Conservation (phyloP, 139 green algal genomes). For the Coelastrella sp. region DNA sequence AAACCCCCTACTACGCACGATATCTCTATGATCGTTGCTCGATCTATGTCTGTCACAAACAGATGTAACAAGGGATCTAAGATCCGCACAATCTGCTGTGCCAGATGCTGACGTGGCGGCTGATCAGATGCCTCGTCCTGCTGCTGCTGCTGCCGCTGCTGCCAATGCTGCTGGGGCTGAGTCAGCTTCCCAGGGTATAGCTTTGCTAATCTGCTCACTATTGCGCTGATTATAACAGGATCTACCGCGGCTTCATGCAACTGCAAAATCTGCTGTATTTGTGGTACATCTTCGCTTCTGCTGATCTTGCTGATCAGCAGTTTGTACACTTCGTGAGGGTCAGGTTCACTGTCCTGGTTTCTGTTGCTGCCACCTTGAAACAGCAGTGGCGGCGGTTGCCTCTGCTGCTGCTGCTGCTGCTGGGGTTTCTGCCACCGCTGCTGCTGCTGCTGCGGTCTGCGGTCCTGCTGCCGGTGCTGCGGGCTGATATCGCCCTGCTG, state of each 20-base stretch:
- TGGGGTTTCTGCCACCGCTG: background rate
- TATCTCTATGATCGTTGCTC: background rate
- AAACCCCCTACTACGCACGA: conserved; percentile 23
- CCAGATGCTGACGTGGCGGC: background rate
- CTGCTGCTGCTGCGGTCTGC: background rate
- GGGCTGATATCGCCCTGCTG: background rate
- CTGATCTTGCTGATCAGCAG: background rate
- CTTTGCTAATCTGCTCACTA: conserved; percentile 1
- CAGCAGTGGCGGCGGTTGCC: background rate
- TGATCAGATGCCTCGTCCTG: background rate
- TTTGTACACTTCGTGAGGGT: background rate
- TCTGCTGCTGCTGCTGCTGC: background rate
- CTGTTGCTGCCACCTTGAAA: background rate
- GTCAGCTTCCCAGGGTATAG: background rate
- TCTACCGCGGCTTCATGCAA: background rate
- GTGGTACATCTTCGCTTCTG: background rate
- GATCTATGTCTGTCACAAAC: background rate
- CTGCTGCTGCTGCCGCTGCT: conserved; percentile 17
- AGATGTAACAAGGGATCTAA: background rate
- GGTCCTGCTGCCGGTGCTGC: background rate
- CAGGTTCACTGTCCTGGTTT: background rate
- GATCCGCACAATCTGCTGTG: background rate
- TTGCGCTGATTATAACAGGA: conserved; percentile 17
- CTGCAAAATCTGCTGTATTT: background rate
- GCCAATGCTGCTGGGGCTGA: background rate